Base-by-base conservation (phyloP, 2,329 filamentous ascomycete genomes). In the Shiraia sp. region DNA sequence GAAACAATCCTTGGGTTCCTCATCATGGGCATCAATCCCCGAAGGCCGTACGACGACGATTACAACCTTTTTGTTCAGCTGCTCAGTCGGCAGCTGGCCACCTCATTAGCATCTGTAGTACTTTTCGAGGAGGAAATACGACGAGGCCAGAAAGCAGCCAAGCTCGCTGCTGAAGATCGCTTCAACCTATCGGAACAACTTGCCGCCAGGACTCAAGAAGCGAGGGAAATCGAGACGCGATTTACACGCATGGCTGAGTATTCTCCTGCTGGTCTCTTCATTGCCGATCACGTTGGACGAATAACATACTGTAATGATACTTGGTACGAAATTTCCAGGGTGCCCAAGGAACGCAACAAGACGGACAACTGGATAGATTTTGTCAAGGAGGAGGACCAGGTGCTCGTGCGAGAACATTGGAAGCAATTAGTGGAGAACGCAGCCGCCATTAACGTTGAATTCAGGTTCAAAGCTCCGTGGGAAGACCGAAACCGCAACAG, bases 171-270 rank as follows among this genome's bases (percentile, higher is more conserved):
- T 2, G 72, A 88, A 47, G 88, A 93, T 65, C 82, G 86, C 2
- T 86, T 89, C 52, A 85, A 90, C 57, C 77, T 93, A 3, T 88
- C 86, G 0, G 80, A 88, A 63, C 86, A 92, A 61, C 76, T 93
- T 10, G 82, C 83, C 30, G 75, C 86, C 22, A 70, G 77, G 33
- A 80, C 79, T 2, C 75, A 79, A 59, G 76, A 81, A 62, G 78
- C 77, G 2, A 73, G 74, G 17, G 78, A 80, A 41, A 78, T 83
- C 61, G 88, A 93, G 64, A 85, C 86, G 23, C 85, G 86, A 43
- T 93, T 93, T 62, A 89, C 87, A 1, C 79, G 87, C 31, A 90
- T 93, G 86, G 87, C 88, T 2, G 88, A 91, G 60, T 88, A 90
- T 50, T 86, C 87, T 0, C 88, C 88, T 0, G 88, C 91, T 1